Evolutionary conservation across 257 asterid species (phyloP), one percentile per base, ranked within the genome.

Genomic region (Scutellaria galericulata): DNA sequence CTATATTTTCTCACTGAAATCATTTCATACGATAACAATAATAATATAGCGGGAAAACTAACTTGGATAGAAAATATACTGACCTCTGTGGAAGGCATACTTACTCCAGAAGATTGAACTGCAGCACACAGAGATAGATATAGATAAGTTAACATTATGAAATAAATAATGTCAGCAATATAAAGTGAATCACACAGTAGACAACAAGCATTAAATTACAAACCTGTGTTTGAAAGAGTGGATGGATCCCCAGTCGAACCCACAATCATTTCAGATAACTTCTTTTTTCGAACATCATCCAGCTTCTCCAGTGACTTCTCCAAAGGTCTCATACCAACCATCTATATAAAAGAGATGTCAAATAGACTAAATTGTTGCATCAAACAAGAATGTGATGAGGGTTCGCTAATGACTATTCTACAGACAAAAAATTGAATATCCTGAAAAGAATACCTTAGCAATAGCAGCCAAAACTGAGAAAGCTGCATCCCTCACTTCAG

Each of bases 401-500:
- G 20, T 31, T 60, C 46, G 48, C n/a, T 7, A 40, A 40, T 40
- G 51, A 40, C 72, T 39, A 63, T 3, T 61, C 39, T 42, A 76
- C 58, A 72, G 72, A 68, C 9, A 1, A 42, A 55, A 2, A 68
- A 79, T 53, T 51, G 64, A 77, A 68, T 44, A 45, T 64, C 60
- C 13, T 9, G 40, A 37, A 52, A 72, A 41, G 66, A 62, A 12
- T 81, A 95, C 99, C 99, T 90, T 90, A 70, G 99, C 98, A 70
- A 90, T 71, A 75, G 99, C 95, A 37, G 99, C 89, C 92, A 95
- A 84, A 66, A 92, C 96, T 7, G 97, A 90, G 81, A 95, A 95
- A 47, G 99, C 97, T 53, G 99, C 98, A 88, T 95, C 99, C 83
- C 99, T 87, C 74, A 95, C 99, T 2, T 95, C 99, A 68, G 99